A percentile compares a stretch with the other conserved stretches of the same genome.
Evolutionary conservation across 1,139 yeast genomes (phyloP).

Genomic region (Saccharomyces hybrid): DNA sequence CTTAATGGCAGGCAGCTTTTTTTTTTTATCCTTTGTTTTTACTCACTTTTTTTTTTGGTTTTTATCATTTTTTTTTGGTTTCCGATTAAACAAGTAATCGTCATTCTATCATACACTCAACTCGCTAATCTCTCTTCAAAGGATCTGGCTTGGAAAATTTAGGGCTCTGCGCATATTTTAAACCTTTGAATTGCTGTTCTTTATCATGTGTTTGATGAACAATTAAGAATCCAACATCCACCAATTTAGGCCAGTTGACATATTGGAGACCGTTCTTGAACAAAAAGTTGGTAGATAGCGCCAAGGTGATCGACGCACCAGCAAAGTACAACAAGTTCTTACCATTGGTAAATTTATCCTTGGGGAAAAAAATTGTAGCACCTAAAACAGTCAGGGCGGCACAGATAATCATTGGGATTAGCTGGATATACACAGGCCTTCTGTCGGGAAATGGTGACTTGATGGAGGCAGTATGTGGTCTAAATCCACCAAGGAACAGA

Average conservation of each 20-base stretch:
- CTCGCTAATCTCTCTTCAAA: slow-evolving; percentile 30
- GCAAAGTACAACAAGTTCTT: slow-evolving; percentile 58
- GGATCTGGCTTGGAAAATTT: slow-evolving; percentile 29
- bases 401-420: slow-evolving; percentile 67
- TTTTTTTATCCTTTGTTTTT: too few species aligned
- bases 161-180: slow-evolving; percentile 31
- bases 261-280: slow-evolving; percentile 69
- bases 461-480: slow-evolving; percentile 46
- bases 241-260: slow-evolving; percentile 89
- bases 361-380: slow-evolving; percentile 70
- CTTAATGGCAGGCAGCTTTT: too few species aligned
- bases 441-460: slow-evolving; percentile 69
- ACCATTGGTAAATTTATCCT: slow-evolving; percentile 44
- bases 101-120: too few species aligned
- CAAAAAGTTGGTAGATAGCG: slow-evolving; percentile 43
- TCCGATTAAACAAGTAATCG: too few species aligned
- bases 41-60: too few species aligned
- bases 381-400: slow-evolving; percentile 64
- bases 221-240: slow-evolving; percentile 45
- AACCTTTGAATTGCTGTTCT: slow-evolving; percentile 40
- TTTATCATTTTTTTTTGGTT: too few species aligned
- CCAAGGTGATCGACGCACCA: slow-evolving; percentile 42
- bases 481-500: slow-evolving; percentile 70
- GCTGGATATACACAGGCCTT: slow-evolving; percentile 67
- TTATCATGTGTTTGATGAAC: slow-evolving; percentile 37